These are phyloP conservation scores for Tulasnella calospora DNA, from an alignment of 768 basidiomycete genomes.

Conservation along the genomic window DNA sequence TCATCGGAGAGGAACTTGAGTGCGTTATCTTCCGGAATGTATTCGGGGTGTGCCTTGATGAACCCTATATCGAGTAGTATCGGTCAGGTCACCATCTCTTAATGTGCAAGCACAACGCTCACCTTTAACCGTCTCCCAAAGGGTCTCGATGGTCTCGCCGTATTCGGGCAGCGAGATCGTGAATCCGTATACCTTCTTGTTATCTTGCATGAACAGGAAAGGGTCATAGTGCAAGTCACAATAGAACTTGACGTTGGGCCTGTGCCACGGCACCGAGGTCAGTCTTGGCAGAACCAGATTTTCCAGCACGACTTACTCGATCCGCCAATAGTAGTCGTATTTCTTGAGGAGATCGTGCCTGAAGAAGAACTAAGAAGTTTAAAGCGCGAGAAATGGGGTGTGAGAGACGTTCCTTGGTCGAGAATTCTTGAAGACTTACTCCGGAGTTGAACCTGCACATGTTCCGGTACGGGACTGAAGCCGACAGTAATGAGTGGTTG, in stretches of 20 bases:
- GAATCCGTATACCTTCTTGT: slow-evolving; percentile 86
- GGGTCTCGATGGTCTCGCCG: slow-evolving; percentile 68
- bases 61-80: slow-evolving; percentile 50
- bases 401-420: neutral
- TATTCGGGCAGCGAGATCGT: slow-evolving; percentile 77
- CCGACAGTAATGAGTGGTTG: slow-evolving; percentile 17
- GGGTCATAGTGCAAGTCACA: slow-evolving; percentile 74
- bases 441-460: slow-evolving; percentile 97
- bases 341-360: slow-evolving; percentile 67
- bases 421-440: slow-evolving; percentile 38
- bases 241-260: slow-evolving; percentile 73
- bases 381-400: slow-evolving; percentile 35
- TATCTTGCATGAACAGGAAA: slow-evolving; percentile 72
- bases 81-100: neutral
- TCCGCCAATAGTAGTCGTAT: slow-evolving; percentile 86
- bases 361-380: slow-evolving; percentile 64
- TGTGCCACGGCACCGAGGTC: slow-evolving; percentile 32
- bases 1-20: slow-evolving; percentile 73
- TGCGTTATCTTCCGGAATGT: slow-evolving; percentile 59
- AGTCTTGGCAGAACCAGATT: slow-evolving; percentile 10
- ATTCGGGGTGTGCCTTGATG: slow-evolving; percentile 55
- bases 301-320: slow-evolving; percentile 54
- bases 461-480: slow-evolving; percentile 62
- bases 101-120: slow-evolving; percentile 15
- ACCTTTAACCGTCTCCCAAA: slow-evolving; percentile 76